These are phyloP conservation scores for Terfezia claveryi DNA, from an alignment of 495 filamentous ascomycete species.

Conservation along the genomic window DNA sequence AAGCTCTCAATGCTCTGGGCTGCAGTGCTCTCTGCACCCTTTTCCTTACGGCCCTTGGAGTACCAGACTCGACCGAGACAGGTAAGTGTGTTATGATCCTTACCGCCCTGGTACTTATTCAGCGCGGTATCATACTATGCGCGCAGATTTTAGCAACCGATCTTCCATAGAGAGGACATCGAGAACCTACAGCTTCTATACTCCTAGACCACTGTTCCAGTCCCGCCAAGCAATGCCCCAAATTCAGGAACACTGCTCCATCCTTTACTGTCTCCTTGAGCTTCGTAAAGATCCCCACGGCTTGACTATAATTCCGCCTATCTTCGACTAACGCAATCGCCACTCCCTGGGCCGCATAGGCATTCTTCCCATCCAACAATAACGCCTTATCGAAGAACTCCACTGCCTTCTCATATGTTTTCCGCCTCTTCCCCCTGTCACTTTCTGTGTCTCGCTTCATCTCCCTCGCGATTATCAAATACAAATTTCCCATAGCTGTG, in stretches of 20 bases:
- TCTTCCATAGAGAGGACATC: too few relatives aligned
- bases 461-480: constrained; percentile 65
- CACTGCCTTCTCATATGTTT: constrained; percentile 69
- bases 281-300: constrained; percentile 68
- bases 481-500: constrained; percentile 88
- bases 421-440: constrained; percentile 73
- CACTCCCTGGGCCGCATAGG: constrained; percentile 86
- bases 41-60: constrained; percentile 61
- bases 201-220: constrained; percentile 69
- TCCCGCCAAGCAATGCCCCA: constrained; percentile 82
- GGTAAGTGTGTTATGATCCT: constrained; percentile 61
- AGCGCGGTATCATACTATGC: constrained; percentile 67
- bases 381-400: constrained; percentile 98
- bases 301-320: constrained; percentile 59
- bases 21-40: constrained; percentile 21
- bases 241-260: constrained; percentile 64
- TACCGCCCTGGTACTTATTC: constrained; percentile 48
- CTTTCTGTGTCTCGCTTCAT: constrained; percentile 76
- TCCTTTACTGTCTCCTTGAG: constrained; percentile 76
- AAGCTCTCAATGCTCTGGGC: constrained; percentile 32
- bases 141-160: background rate
- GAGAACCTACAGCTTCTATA: constrained; percentile 44
- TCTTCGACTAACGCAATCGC: constrained; percentile 87
- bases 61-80: constrained; percentile 92
- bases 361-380: constrained; percentile 76